Base-by-base conservation (phyloP, 129 eudicot genomes). In the Saussurea involucrata region DNA sequence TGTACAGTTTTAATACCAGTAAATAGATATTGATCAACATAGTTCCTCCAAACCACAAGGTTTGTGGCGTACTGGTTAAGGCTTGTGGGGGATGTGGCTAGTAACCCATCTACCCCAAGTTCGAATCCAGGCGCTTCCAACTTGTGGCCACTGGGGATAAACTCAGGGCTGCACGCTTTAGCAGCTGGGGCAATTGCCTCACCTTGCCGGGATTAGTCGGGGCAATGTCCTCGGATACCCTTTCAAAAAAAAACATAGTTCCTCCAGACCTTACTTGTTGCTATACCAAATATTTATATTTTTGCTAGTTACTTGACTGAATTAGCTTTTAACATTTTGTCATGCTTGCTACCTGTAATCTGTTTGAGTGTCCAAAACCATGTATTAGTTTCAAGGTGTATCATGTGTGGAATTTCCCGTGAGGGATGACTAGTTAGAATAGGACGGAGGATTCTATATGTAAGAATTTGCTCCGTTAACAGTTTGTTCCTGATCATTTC, bases 21-120 rank as follows among this genome's bases (percentile, higher is more conserved):
- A 32, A 32, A 58, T 65, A 64, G 63, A 75, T 64, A 24, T 37
- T 64, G 55, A 37, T 63, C 25, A 75, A 36, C 27, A 36, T 74
- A 63, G 60, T 28, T 61, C 36, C n/a, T 74, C 42, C 22, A 22
- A 8, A 34, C 37, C 24, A n/a, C n/a, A n/a, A n/a, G n/a, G n/a
- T n/a, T n/a, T n/a, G n/a, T n/a, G n/a, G n/a, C n/a, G n/a, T n/a
- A n/a, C n/a, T n/a, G n/a, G n/a, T n/a, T n/a, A n/a, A n/a, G n/a
- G n/a, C n/a, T n/a, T n/a, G n/a, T n/a, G n/a, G n/a, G n/a, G n/a
- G n/a, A n/a, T n/a, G n/a, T n/a, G n/a, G n/a, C n/a, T n/a, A n/a
- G n/a, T n/a, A n/a, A n/a, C n/a, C n/a, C n/a, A n/a, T n/a, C n/a
- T n/a, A n/a, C n/a, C n/a, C n/a, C n/a, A n/a, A n/a, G n/a, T n/a